Evolutionary conservation across 805 yeast species (phyloP).

Genomic region (Millerozyma miso): DNA sequence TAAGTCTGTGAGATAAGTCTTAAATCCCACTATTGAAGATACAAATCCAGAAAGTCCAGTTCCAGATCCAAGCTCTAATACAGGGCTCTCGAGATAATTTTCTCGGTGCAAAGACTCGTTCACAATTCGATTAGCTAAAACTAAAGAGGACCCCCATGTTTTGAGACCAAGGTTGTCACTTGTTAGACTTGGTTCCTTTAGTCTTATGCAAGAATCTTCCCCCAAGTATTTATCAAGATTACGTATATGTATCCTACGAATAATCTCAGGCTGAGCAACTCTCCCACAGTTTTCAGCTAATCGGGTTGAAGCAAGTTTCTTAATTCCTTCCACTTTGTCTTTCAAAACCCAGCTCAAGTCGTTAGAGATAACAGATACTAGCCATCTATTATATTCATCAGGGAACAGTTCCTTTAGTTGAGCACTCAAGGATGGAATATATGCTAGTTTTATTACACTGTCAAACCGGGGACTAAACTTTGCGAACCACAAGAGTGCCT

Average conservation of each 20-base stretch:
- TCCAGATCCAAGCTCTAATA: constrained; percentile 89
- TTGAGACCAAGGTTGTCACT: constrained; percentile 85
- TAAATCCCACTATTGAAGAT: constrained; percentile 49
- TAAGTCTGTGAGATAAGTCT: constrained; percentile 65
- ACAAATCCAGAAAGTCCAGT: constrained; percentile 88
- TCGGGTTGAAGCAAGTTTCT: constrained; percentile 56
- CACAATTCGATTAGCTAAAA: constrained; percentile 56
- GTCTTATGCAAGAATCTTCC: constrained; percentile 18
- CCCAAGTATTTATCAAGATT: constrained; percentile 22
- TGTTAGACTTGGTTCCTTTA: constrained; percentile 83
- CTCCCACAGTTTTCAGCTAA: constrained; percentile 82
- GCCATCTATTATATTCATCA: constrained; percentile 40
- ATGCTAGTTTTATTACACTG: constrained; percentile 16
- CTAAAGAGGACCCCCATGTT: constrained; percentile 92
- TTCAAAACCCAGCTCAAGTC: constrained; percentile 45
- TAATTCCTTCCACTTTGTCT: constrained; percentile 36
- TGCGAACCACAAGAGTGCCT: constrained; percentile 43
- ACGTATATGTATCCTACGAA: constrained; percentile 52
- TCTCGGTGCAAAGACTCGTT: constrained; percentile 8
- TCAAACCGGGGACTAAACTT: constrained; percentile 28
- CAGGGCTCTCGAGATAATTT: constrained; percentile 18
- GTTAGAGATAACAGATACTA: constrained; percentile 48
- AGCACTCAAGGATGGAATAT: constrained; percentile 23
- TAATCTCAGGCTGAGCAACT: constrained; percentile 71
- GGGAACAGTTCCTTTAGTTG: constrained; percentile 24